These are phyloP conservation scores for Paecilomyces dactylethromorphus DNA, from an alignment of 2,329 filamentous ascomycete species.

Conservation along the genomic window DNA sequence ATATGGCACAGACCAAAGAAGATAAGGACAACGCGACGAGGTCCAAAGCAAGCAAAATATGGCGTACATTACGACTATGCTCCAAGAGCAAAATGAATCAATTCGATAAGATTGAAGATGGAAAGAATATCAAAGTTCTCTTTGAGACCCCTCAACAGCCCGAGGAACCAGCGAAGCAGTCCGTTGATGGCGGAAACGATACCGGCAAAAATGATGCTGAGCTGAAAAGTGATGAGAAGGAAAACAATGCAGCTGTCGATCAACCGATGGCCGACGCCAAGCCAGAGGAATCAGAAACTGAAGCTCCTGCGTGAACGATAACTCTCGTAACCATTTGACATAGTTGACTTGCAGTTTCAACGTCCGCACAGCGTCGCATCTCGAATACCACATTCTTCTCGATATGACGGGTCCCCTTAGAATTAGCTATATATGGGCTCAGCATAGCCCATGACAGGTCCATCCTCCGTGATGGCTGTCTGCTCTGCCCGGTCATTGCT, in stretches of 20 bases:
- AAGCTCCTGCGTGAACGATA: neutral
- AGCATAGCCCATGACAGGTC: neutral
- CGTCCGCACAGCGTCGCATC: neutral
- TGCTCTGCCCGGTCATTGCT: neutral
- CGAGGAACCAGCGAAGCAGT: slow-evolving; percentile 14
- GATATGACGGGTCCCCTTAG: neutral
- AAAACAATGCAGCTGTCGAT: neutral
- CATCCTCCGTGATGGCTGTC: neutral
- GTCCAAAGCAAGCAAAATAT: slow-evolving; percentile 79
- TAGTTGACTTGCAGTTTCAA: neutral
- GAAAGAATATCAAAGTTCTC: slow-evolving; percentile 58
- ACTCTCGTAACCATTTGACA: neutral
- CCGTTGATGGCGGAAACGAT: neutral
- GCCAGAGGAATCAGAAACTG: neutral
- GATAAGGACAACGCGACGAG: slow-evolving; percentile 56
- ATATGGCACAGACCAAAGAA: slow-evolving; percentile 64
- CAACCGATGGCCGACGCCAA: neutral
- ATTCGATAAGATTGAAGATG: slow-evolving; percentile 84
- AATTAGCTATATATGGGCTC: neutral
- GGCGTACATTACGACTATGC: slow-evolving; percentile 79
- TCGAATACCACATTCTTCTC: neutral
- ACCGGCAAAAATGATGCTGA: neutral
- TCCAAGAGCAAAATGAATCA: slow-evolving; percentile 64
- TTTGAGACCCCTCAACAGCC: slow-evolving; percentile 28
- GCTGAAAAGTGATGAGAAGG: neutral